Evolutionary conservation across 495 filamentous ascomycete genomes (phyloP), one percentile per base, ranked within the genome.

Genomic region (Aspergillus incahuasiensis): DNA sequence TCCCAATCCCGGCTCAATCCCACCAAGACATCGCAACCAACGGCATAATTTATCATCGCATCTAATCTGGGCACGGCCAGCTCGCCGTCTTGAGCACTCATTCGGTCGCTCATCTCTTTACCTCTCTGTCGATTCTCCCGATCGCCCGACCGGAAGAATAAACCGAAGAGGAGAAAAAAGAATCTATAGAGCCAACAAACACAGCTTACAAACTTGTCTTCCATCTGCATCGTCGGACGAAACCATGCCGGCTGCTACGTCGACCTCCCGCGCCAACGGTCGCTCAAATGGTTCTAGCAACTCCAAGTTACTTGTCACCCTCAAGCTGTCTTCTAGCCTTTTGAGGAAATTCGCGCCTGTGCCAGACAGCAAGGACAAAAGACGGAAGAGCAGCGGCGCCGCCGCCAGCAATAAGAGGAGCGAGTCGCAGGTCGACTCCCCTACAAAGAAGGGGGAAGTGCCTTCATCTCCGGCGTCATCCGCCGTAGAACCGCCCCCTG

Each of bases 321-420:
- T 88, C 21, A 82, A 79, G 64, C 66, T 87, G 47, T 65, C 79
- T 6, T 65, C 77, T 30, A 66, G 75, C 1, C 44, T 64, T 18
- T 71, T 89, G 7, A 66, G 64, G 48, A 68, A 67, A 21, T 83
- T 86, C 57, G 63, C 70, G 25, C 62, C 66, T 34, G 13, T 61
- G 7, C 19, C 61, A 44, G 65, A 66, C 32, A 45, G 18, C 32
- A 69, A 66, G 48, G 61, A 56, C 59, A 60, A 61, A 52, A 62
- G 60, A 52, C 60, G 40, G 61, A 66, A 56, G 64, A 55, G 13
- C 46, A 56, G 60, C 67, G 34, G 52, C 38, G 24, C 28, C 4
- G 21, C 56, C 28, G 45, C 61, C 58, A 55, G 56, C 62, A 65
- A 55, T 64, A 53, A 73, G 73, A 60, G 59, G 67, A 56, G 61